Percentiles rank a stretch among this genome's conserved stretches.
These are phyloP conservation scores for Fonsecaea pedrosoi DNA, from an alignment of 2,329 filamentous ascomycete genomes.

Conservation along the genomic window DNA sequence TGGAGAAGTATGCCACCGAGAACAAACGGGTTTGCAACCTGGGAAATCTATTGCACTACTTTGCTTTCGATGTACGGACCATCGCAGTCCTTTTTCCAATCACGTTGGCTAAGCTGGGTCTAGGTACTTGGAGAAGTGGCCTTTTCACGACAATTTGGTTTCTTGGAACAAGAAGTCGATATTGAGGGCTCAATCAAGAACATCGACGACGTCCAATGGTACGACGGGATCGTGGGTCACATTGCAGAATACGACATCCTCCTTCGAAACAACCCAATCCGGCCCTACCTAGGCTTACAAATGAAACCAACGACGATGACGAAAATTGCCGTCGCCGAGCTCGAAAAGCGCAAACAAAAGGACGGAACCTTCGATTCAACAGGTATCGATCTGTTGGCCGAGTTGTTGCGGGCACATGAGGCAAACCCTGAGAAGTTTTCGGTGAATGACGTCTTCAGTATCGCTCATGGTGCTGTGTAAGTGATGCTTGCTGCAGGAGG, in stretches of 20 bases:
- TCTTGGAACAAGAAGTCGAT: slow-evolving; percentile 58
- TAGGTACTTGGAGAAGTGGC: slow-evolving; percentile 46
- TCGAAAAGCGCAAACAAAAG: slow-evolving; percentile 37
- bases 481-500: background rate
- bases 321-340: slow-evolving; percentile 33
- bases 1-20: slow-evolving; percentile 50
- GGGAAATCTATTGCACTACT: slow-evolving; percentile 49
- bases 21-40: slow-evolving; percentile 52
- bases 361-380: slow-evolving; percentile 44
- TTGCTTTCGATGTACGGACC: slow-evolving; percentile 52
- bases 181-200: slow-evolving; percentile 60
- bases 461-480: slow-evolving; percentile 60
- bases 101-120: slow-evolving; percentile 11
- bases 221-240: slow-evolving; percentile 44
- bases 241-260: slow-evolving; percentile 55
- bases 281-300: slow-evolving; percentile 45
- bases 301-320: slow-evolving; percentile 51
- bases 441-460: slow-evolving; percentile 63
- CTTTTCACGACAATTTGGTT: slow-evolving; percentile 56
- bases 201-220: slow-evolving; percentile 53
- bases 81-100: background rate
- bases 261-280: slow-evolving; percentile 58
- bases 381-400: slow-evolving; percentile 51
- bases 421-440: slow-evolving; percentile 57
- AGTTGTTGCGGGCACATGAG: slow-evolving; percentile 60